Percentiles rank a stretch among this genome's conserved stretches.
Evolutionary conservation across 768 basidiomycete genomes (phyloP).

Genomic region (Phlebiopsis flavidoalba): DNA sequence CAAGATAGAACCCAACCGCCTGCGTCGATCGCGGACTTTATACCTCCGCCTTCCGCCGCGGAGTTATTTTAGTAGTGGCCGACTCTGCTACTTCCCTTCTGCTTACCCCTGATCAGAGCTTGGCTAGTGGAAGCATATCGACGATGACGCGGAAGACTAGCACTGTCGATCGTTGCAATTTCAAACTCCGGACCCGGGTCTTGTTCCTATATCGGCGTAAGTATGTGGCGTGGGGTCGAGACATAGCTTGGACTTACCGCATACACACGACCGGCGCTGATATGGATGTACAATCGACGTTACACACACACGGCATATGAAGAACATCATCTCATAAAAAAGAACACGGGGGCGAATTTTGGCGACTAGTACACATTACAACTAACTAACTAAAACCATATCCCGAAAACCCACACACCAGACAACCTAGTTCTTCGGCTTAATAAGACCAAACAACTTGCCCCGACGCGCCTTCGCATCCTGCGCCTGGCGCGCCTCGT

Average conservation of each 20-base stretch:
- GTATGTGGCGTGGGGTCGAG: no score
- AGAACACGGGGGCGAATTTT: not conserved
- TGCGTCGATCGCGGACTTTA: no score
- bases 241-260: no score
- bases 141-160: no score
- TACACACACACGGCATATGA: not conserved
- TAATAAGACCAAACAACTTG: constrained; percentile 35
- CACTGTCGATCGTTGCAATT: no score
- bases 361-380: not conserved
- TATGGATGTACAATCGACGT: not conserved
- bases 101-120: no score
- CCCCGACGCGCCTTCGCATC: constrained; percentile 53
- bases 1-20: no score
- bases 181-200: not conserved
- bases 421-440: constrained; percentile 9
- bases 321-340: not conserved
- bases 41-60: no score
- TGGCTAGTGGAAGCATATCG: no score
- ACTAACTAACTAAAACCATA: not conserved
- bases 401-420: not conserved
- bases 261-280: not conserved
- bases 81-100: no score
- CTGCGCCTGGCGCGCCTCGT: constrained; percentile 52
- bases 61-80: no score
- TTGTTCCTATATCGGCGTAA: not conserved